Percentiles rank a stretch among this genome's conserved stretches.
phyloP scores from a whole-genome alignment of 257 asterid genomes.

The Gentiana straminea region DNA sequence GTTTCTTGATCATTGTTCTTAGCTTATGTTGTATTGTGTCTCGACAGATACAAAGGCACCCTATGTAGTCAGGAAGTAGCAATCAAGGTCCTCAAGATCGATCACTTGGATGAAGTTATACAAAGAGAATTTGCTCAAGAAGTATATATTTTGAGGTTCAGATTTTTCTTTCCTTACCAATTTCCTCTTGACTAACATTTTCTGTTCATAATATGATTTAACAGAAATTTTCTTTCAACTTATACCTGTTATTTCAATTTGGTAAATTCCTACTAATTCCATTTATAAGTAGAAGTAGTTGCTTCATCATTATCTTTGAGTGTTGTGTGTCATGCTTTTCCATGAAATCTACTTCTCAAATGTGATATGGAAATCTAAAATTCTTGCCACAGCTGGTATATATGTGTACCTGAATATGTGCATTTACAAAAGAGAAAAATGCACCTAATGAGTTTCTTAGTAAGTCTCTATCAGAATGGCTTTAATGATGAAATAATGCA shows the following conservation, averaged over 20 bases:
- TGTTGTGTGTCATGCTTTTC: too few relatives aligned
- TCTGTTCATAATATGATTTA: neutral
- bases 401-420: too few relatives aligned
- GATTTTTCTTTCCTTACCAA: neutral
- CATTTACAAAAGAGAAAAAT: too few relatives aligned
- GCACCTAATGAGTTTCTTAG: too few relatives aligned
- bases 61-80: slow-evolving; percentile 75
- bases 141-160: slow-evolving; percentile 73
- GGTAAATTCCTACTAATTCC: neutral
- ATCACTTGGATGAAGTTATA: slow-evolving; percentile 35
- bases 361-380: too few relatives aligned
- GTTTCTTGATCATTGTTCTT: neutral
- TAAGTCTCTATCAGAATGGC: too few relatives aligned
- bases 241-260: neutral
- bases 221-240: neutral
- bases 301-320: too few relatives aligned
- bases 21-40: slow-evolving; percentile 4
- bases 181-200: neutral
- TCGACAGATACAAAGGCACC: slow-evolving; percentile 64
- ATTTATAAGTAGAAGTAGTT: too few relatives aligned
- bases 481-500: too few relatives aligned
- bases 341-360: too few relatives aligned
- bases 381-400: too few relatives aligned
- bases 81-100: slow-evolving; percentile 57
- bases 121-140: slow-evolving; percentile 74